Evolutionary conservation across 2,329 filamentous ascomycete genomes (phyloP).

Genomic region (Whalleya microplaca): DNA sequence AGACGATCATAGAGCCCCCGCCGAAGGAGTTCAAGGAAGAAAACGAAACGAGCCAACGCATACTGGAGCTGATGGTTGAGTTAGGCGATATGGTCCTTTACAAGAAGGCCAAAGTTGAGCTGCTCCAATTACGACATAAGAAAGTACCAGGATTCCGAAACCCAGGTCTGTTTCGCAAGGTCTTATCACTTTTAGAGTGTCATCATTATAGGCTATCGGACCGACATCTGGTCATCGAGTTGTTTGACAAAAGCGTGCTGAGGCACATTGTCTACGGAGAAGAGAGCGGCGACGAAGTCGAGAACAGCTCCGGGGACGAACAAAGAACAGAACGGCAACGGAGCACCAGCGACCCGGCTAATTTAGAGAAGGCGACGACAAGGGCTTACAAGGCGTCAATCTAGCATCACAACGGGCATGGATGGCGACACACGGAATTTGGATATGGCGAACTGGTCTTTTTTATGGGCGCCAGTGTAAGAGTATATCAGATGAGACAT

Average conservation of each 20-base stretch:
- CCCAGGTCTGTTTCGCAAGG: constrained; percentile 78
- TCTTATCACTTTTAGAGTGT: constrained; percentile 81
- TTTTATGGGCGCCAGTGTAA: not conserved
- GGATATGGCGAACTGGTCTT: constrained; percentile 6
- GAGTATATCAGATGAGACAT: not conserved
- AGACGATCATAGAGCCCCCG: constrained; percentile 53
- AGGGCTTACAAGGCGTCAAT: constrained; percentile 27
- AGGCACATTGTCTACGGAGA: constrained; percentile 82
- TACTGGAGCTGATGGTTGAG: constrained; percentile 83
- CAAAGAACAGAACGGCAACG: constrained; percentile 61
- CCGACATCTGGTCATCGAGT: constrained; percentile 86
- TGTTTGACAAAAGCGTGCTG: constrained; percentile 91
- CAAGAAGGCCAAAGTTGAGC: constrained; percentile 81
- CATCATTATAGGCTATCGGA: constrained; percentile 89
- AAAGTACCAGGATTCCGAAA: constrained; percentile 76
- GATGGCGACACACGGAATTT: not conserved
- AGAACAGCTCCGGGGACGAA: constrained; percentile 53
- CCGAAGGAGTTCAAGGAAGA: constrained; percentile 62
- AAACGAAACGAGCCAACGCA: constrained; percentile 69
- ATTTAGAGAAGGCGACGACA: constrained; percentile 28
- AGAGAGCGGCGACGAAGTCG: constrained; percentile 44
- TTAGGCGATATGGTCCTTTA: constrained; percentile 92
- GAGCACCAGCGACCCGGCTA: constrained; percentile 48
- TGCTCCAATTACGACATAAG: constrained; percentile 76
- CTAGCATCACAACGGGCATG: constrained; percentile 11